These are phyloP conservation scores for Mycena filopes DNA, from an alignment of 768 basidiomycete genomes.

Conservation along the genomic window DNA sequence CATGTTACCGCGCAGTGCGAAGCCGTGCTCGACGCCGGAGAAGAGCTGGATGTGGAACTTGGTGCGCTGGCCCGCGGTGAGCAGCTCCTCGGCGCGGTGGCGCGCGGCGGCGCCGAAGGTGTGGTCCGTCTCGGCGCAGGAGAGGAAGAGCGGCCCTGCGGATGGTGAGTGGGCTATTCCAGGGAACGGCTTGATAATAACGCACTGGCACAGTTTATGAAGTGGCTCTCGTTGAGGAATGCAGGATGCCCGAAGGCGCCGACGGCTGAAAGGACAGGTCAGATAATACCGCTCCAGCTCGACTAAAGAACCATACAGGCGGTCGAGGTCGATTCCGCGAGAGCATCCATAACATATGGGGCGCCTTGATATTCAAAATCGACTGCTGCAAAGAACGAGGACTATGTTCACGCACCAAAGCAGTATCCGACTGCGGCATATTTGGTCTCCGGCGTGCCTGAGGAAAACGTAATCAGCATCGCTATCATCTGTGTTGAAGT, in stretches of 20 bases:
- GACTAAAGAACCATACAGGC: conserved; percentile 40
- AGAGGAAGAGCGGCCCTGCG: conserved; percentile 49
- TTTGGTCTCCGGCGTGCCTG: conserved; percentile 28
- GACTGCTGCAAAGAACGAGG: too few relatives aligned
- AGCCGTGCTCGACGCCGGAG: conserved; percentile 45
- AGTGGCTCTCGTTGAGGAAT: conserved; percentile 43
- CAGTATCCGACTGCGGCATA: conserved; percentile 49
- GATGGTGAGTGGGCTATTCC: too few relatives aligned
- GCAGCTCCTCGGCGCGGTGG: conserved; percentile 53
- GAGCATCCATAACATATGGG: conserved; percentile 49
- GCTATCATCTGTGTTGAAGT: too few relatives aligned
- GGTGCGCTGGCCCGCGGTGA: conserved; percentile 46
- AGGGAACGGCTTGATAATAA: too few relatives aligned
- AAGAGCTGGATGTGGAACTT: conserved; percentile 52
- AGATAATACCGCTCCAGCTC: too few relatives aligned
- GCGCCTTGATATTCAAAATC: conserved; percentile 47
- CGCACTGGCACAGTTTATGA: conserved; percentile 48
- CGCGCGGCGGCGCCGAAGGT: conserved; percentile 52
- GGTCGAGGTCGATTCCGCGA: conserved; percentile 20
- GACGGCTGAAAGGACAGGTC: conserved; percentile 9
- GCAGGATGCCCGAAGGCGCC: conserved; percentile 55
- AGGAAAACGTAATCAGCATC: neutral
- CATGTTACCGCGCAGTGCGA: conserved; percentile 35
- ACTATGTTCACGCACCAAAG: conserved; percentile 36
- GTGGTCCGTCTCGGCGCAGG: conserved; percentile 54